Base-by-base conservation (phyloP, 2,329 filamentous ascomycete genomes). In the Gaeumannomyces tritici region DNA sequence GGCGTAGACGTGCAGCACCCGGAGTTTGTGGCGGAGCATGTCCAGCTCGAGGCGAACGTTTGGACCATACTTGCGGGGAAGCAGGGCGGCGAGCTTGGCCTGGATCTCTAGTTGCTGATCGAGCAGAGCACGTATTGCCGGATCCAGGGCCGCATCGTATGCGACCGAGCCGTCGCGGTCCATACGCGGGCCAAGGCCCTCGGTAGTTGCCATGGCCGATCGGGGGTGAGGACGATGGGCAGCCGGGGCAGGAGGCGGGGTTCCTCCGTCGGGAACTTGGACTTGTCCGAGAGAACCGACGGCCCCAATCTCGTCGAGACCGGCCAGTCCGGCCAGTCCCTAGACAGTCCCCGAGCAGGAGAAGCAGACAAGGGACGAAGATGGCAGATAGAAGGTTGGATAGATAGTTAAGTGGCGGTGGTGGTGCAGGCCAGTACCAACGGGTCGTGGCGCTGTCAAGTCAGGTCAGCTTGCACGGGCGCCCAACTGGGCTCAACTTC, bases 11-110 rank as follows among this genome's bases (percentile, higher is more conserved):
- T 80, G 77, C 63, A 85, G 73, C 56, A 78, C 75, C 63, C 75
- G 77, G 62, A 80, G 73, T 71, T 85, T 85, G 71, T 82, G 77
- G 64, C 79, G 81, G 67, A 86, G 73, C 79, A 84, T 83, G 61
- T 77, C 75, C 31, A 83, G 73, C 73, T 85, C 83, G 59, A 76
- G 65, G 64, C 75, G 76, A 66, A 77, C 72, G 69, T 82, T 78
- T 61, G 77, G 74, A 59, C 76, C 76, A 72, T 80, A 77, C 66
- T 77, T 79, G 66, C 74, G 73, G 62, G 79, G 77, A 21, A 83
- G 74, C 59, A 83, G 71, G 64, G 74, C 74, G 63, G 78, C 76
- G 61, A 83, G 74, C 69, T 77, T 78, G 65, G 80, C 76, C 67
- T 82, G 78, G 67, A 83, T 80, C 65, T 81, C 79, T 68, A 78